Evolutionary conservation across 2,329 filamentous ascomycete genomes (phyloP), one percentile per base, ranked within the genome.

Genomic region (Colletotrichum cuscutae): DNA sequence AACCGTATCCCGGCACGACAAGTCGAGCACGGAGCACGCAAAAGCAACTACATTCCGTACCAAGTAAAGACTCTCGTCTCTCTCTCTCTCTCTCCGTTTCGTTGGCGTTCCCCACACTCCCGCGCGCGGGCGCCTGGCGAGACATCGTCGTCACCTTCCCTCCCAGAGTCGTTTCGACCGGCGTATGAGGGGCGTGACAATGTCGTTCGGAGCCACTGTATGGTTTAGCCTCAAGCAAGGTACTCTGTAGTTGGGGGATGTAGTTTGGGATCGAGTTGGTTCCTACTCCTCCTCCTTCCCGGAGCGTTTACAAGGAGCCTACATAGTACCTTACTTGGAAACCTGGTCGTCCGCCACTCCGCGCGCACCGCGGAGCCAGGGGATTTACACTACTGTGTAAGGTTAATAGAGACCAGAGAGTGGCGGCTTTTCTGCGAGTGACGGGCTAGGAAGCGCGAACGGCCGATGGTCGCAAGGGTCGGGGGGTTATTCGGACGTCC

Each of bases 121-220:
- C 58, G 52, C 42, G 26, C 53, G 53, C 8, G 42, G 58, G 57
- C 35, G 49, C 24, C 26, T 71, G 49, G 37, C 68, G 53, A 68
- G 58, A 71, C 68, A 68, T 59, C 42, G 58, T 64, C 69, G 65
- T 72, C 69, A 69, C 53, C 59, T 69, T 69, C 59, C 42, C 58
- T 26, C 49, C 49, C 59, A 59, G 24, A 19, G 58, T 68, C 13
- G 65, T 69, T 72, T 68, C 59, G 53, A 53, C 52, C 69, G 59
- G 53, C 1, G 58, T 12, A 32, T 37, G 15, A 24, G 53, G 26
- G 26, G 32, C 24, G 7, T 32, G 56, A 52, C 54, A 49, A 49
- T 49, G 19, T 49, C 42, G 42, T 49, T 49, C 42, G 42, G 35
- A 35, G 59, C 37, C 37, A 42, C 58, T 19, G 61, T 59, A 35